Evolutionary conservation across 495 filamentous ascomycete species (phyloP).

Genomic region (Neurospora sp.): DNA sequence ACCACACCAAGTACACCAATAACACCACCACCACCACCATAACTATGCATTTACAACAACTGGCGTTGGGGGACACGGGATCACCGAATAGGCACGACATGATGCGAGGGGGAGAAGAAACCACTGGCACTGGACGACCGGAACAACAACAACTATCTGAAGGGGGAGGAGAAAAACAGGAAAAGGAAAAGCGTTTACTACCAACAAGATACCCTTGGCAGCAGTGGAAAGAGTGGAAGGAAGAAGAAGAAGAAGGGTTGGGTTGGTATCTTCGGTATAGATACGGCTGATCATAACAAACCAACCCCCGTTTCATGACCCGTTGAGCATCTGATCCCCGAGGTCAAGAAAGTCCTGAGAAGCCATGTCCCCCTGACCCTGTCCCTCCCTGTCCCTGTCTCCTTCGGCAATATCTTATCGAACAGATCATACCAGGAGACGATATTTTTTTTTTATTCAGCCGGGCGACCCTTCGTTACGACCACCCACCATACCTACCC

Average conservation of each 20-base stretch:
- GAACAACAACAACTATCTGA: neutral
- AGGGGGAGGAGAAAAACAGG: neutral
- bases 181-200: neutral
- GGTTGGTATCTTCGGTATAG: neutral
- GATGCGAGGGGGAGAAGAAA: neutral
- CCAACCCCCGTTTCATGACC: neutral
- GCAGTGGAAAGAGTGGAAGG: neutral
- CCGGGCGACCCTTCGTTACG: too few species aligned
- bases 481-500: too few species aligned
- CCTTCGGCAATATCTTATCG: too few species aligned
- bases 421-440: too few species aligned
- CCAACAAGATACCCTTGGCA: neutral
- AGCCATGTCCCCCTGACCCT: too few species aligned
- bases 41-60: neutral
- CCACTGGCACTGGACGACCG: neutral
- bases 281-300: neutral
- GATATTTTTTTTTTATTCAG: too few species aligned
- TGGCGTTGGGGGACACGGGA: neutral
- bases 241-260: neutral
- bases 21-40: neutral
- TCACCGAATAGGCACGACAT: neutral
- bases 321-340: too few species aligned
- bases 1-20: neutral
- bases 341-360: too few species aligned
- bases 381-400: too few species aligned